Evolutionary conservation across 345 rosid species (phyloP), one percentile per base, ranked within the genome.

Genomic region (Atalantia buxifolia): DNA sequence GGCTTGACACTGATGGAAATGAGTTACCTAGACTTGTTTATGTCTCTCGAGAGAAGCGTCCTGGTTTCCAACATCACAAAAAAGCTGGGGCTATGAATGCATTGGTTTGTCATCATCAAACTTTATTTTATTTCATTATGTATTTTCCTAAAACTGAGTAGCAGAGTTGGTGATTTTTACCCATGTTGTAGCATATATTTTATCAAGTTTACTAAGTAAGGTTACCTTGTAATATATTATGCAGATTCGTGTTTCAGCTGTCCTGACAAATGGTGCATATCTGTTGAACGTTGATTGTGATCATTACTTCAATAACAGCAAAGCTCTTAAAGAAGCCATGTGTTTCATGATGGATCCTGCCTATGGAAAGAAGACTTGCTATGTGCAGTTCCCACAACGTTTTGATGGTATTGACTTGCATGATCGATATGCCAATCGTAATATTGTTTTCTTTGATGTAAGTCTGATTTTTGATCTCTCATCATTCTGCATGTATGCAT

Each of bases 11-110:
- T 0, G 99, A 97, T 81, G 99, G 99, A 83, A 94, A 97, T 86
- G 99, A 97, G 84, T 84, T 94, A 55, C 99, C 99, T 79, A 93
- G 99, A 28, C 99, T 97, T 82, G 97, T 97, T 71, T 97, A 96
- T 83, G 99, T 96, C 81, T 96, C 99, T 85, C 99, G 99, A 89
- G 99, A 96, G 87, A 97, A 97, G 87, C 91, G 99, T 70, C 99
- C 99, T 83, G 99, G 99, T 78, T 97, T 97, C 83, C 99, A 97
- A 76, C 99, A 97, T 71, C 99, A 97, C 92, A 94, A 97, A 88
- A 97, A 97, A 82, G 99, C 99, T 21, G 99, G 99, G 82, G 99
- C 99, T 59, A 97, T 97, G 99, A 97, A 97, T 87, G 98, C 99
- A 48, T 84, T 97, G 98, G 99, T 95, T 83, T 68, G 98, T 86